Evolutionary conservation across 1,284 basidiomycete species (phyloP).

Genomic region (Flammula alnicola): DNA sequence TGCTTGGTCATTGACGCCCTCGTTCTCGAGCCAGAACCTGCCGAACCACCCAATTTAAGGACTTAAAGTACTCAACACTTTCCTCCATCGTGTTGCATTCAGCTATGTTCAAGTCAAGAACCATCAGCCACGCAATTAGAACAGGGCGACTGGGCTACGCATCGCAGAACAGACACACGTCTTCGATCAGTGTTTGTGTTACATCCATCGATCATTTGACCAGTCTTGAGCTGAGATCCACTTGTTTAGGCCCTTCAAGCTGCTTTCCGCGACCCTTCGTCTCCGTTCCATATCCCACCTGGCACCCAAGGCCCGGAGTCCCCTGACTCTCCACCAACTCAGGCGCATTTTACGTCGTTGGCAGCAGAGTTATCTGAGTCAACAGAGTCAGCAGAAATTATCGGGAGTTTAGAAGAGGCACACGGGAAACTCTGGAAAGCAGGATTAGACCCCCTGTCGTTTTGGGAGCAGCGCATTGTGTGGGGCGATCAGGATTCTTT

Average conservation of each 20-base stretch:
- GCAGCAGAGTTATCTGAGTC: slow-evolving; percentile 1
- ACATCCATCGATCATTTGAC: background rate
- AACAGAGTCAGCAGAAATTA: background rate
- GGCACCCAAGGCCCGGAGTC: slow-evolving; percentile 64
- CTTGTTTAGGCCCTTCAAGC: slow-evolving; percentile 52
- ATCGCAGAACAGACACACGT: slow-evolving; percentile 1
- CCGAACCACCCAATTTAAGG: no score
- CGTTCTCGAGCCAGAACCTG: no score
- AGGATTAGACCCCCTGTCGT: slow-evolving; percentile 63
- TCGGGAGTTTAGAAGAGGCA: slow-evolving; percentile 40
- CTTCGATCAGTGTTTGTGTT: slow-evolving; percentile 10
- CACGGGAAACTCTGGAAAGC: slow-evolving; percentile 45
- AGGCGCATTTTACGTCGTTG: slow-evolving; percentile 12
- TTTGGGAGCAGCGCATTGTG: slow-evolving; percentile 72
- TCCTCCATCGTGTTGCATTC: no score
- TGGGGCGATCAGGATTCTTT: slow-evolving; percentile 82
- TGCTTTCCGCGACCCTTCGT: slow-evolving; percentile 66
- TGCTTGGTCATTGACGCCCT: no score
- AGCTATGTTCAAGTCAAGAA: background rate
- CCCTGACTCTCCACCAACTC: slow-evolving; percentile 44
- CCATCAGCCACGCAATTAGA: background rate
- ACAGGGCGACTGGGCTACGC: background rate
- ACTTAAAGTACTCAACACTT: no score
- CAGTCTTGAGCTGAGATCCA: background rate
- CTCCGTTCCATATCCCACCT: slow-evolving; percentile 67